Evolutionary conservation across 805 yeast genomes (phyloP).

Genomic region (Citeromyces nyonsensis): DNA sequence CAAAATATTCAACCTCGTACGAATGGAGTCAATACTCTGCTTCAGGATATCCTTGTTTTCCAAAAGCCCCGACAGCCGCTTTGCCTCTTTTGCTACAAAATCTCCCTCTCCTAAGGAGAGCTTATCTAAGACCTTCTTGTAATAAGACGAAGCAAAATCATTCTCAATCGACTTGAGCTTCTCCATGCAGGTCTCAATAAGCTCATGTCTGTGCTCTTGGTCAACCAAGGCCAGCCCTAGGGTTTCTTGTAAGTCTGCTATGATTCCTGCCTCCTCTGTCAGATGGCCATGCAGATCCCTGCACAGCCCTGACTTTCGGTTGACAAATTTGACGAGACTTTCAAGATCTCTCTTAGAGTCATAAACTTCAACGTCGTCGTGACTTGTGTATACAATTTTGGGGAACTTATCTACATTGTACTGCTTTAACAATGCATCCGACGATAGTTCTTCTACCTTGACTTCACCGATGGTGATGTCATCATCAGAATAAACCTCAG

Average conservation of each 20-base stretch:
- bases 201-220: not conserved
- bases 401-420: slow-evolving; percentile 35
- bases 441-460: slow-evolving; percentile 27
- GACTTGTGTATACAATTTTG: slow-evolving; percentile 31
- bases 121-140: slow-evolving; percentile 28
- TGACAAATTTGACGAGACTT: slow-evolving; percentile 33
- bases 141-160: slow-evolving; percentile 19
- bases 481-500: slow-evolving; percentile 26
- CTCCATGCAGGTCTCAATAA: not conserved
- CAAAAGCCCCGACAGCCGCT: slow-evolving; percentile 27
- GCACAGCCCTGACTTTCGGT: slow-evolving; percentile 19
- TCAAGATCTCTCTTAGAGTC: slow-evolving; percentile 28
- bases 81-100: slow-evolving; percentile 27
- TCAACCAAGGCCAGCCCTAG: too few relatives aligned
- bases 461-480: slow-evolving; percentile 27
- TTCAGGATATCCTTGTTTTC: slow-evolving; percentile 17
- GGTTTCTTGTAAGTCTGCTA: slow-evolving; percentile 15
- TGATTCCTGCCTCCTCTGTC: slow-evolving; percentile 21
- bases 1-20: slow-evolving; percentile 35
- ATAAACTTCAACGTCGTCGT: slow-evolving; percentile 15
- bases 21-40: slow-evolving; percentile 32
- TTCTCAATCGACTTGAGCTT: not conserved
- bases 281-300: slow-evolving; percentile 25
- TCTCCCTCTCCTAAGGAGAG: slow-evolving; percentile 24
- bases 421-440: slow-evolving; percentile 20